These are phyloP conservation scores for Clonostachys solani DNA, from an alignment of 2,329 filamentous ascomycete genomes.

Conservation along the genomic window DNA sequence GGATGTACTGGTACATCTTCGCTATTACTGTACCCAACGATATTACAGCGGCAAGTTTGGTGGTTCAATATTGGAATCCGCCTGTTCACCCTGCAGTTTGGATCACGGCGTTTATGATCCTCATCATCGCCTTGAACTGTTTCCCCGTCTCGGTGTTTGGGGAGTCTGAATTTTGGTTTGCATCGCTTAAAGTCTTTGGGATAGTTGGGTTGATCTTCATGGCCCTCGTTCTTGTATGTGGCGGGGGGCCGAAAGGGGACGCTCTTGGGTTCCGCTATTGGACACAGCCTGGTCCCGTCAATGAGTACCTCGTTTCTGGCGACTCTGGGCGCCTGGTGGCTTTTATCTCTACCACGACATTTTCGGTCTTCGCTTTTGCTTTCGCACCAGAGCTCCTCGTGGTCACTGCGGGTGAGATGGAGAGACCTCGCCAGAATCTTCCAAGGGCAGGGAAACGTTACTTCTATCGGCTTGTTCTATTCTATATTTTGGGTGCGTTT, in stretches of 20 bases:
- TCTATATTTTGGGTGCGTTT: constrained; percentile 63
- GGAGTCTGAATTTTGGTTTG: constrained; percentile 76
- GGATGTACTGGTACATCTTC: constrained; percentile 83
- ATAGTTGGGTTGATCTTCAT: constrained; percentile 75
- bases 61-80: constrained; percentile 71
- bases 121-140: constrained; percentile 67
- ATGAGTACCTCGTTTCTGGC: constrained; percentile 50
- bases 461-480: constrained; percentile 68
- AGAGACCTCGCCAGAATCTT: constrained; percentile 67
- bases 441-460: constrained; percentile 70
- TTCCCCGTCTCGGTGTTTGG: constrained; percentile 70
- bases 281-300: constrained; percentile 64
- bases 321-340: constrained; percentile 59
- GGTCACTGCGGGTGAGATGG: constrained; percentile 73
- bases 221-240: constrained; percentile 69
- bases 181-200: constrained; percentile 71
- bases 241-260: constrained; percentile 59
- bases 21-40: constrained; percentile 70
- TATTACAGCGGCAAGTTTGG: constrained; percentile 66
- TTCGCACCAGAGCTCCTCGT: constrained; percentile 76
- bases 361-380: constrained; percentile 58
- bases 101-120: constrained; percentile 68
- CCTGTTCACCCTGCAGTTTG: constrained; percentile 64
- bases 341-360: constrained; percentile 53
- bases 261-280: constrained; percentile 73